phyloP scores from a whole-genome alignment of 2,329 filamentous ascomycete species.

The Neonectria sp. region DNA sequence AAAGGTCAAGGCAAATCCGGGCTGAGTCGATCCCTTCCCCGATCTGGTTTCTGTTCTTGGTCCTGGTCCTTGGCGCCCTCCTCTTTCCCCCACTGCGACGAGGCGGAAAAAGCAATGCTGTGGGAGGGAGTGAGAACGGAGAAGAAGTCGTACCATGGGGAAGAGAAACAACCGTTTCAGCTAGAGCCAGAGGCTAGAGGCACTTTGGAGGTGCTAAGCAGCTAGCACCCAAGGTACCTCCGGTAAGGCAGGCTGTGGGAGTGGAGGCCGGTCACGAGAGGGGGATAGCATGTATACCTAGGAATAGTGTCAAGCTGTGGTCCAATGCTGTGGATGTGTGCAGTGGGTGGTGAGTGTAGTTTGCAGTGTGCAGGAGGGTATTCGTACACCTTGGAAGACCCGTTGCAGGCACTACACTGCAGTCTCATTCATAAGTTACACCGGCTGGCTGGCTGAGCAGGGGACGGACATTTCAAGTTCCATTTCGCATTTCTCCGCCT shows the following conservation, averaged over 20 bases:
- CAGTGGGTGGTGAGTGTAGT: no score
- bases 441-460: no score
- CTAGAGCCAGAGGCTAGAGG: background rate
- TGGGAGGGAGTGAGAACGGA: background rate
- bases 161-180: conserved; percentile 2
- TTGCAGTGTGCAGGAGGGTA: no score
- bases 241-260: no score
- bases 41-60: background rate
- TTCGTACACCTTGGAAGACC: no score
- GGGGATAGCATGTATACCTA: background rate
- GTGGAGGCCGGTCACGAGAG: background rate
- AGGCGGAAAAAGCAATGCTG: conserved; percentile 20
- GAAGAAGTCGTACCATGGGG: conserved; percentile 5
- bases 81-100: background rate
- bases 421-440: no score
- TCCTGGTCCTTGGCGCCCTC: background rate
- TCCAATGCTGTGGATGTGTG: background rate
- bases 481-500: background rate
- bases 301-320: background rate
- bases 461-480: background rate
- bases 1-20: background rate
- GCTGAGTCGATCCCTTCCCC: background rate
- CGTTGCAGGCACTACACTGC: background rate
- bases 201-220: no score
- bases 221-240: background rate